A percentile compares a stretch with the other conserved stretches of the same genome.
These are phyloP conservation scores for Cardamine occulta DNA, from an alignment of 345 rosid genomes.

Conservation along the genomic window DNA sequence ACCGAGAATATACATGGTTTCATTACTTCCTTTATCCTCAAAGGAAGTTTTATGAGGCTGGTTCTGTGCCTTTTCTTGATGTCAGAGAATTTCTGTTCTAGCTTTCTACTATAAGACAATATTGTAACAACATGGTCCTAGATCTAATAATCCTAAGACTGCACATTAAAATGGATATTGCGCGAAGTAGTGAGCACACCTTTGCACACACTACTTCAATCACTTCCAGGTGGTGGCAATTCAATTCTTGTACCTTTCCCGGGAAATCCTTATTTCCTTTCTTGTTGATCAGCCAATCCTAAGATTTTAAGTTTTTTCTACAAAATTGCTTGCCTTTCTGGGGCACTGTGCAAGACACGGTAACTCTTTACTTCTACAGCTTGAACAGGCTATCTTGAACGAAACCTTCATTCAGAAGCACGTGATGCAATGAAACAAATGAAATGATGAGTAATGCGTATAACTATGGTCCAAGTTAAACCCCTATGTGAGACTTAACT, in stretches of 20 bases:
- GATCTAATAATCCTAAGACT: slow-evolving; percentile 65
- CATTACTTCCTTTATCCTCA: slow-evolving; percentile 51
- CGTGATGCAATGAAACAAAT: slow-evolving; percentile 46
- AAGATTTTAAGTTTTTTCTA: slow-evolving; percentile 50
- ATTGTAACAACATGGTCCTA: slow-evolving; percentile 60
- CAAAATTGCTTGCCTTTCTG: slow-evolving; percentile 46
- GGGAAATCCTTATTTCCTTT: slow-evolving; percentile 55
- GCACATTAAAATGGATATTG: slow-evolving; percentile 52
- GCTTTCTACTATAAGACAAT: slow-evolving; percentile 35
- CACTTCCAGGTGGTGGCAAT: slow-evolving; percentile 49
- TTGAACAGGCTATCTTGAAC: slow-evolving; percentile 48
- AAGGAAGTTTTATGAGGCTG: slow-evolving; percentile 48
- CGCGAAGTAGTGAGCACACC: slow-evolving; percentile 53
- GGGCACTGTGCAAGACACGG: slow-evolving; percentile 44
- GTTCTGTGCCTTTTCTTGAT: slow-evolving; percentile 23
- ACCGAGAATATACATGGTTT: slow-evolving; percentile 54
- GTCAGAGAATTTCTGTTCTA: slow-evolving; percentile 37
- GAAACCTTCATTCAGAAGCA: slow-evolving; percentile 50
- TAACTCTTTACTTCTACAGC: slow-evolving; percentile 51
- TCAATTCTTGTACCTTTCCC: slow-evolving; percentile 52
- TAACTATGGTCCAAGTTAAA: slow-evolving; percentile 48
- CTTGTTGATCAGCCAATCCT: slow-evolving; percentile 68
- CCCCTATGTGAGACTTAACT: slow-evolving; percentile 63
- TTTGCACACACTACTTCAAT: slow-evolving; percentile 40
- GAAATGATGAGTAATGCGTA: slow-evolving; percentile 39